These are phyloP conservation scores for Leishmania aethiopica DNA, from an alignment of 208 protist genomes.

Conservation along the genomic window DNA sequence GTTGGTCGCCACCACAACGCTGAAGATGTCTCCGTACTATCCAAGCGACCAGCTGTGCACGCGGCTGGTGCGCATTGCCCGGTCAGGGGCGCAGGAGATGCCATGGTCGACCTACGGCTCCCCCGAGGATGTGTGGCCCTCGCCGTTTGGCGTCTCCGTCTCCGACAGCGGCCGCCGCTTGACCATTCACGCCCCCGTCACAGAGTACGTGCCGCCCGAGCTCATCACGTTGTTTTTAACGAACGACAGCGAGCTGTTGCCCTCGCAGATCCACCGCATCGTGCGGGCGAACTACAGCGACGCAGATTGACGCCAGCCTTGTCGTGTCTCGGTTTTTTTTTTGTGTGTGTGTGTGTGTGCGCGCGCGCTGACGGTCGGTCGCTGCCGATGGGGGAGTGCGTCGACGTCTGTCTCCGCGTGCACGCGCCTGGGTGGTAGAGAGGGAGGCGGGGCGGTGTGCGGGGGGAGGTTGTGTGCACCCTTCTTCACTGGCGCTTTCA, in stretches of 20 bases:
- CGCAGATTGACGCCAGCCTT: constrained; percentile 70
- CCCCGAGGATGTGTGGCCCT: constrained; percentile 65
- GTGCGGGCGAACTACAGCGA: constrained; percentile 96
- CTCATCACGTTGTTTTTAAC: constrained; percentile 97
- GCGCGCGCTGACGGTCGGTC: not conserved
- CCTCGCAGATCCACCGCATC: constrained; percentile 97
- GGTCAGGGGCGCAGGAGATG: constrained; percentile 75
- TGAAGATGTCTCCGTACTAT: constrained; percentile 97
- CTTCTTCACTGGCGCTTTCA: not conserved
- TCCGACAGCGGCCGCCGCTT: constrained; percentile 44
- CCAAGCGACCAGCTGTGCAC: constrained; percentile 93
- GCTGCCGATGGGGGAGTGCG: not conserved
- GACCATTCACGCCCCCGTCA: constrained; percentile 92
- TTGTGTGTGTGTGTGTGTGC: not conserved
- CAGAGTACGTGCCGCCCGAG: constrained; percentile 98
- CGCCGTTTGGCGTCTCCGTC: constrained; percentile 46
- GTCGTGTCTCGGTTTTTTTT: not conserved
- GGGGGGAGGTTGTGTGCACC: no score
- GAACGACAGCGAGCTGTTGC: constrained; percentile 93
- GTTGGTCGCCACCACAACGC: constrained; percentile 94
- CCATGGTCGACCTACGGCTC: constrained; percentile 83
- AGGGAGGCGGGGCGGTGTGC: no score
- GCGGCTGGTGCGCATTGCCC: constrained; percentile 80
- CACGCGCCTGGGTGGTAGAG: no score
- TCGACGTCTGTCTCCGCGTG: not conserved